Conservation (phyloP, 345 rosid genomes). For the Syzygium grande region DNA sequence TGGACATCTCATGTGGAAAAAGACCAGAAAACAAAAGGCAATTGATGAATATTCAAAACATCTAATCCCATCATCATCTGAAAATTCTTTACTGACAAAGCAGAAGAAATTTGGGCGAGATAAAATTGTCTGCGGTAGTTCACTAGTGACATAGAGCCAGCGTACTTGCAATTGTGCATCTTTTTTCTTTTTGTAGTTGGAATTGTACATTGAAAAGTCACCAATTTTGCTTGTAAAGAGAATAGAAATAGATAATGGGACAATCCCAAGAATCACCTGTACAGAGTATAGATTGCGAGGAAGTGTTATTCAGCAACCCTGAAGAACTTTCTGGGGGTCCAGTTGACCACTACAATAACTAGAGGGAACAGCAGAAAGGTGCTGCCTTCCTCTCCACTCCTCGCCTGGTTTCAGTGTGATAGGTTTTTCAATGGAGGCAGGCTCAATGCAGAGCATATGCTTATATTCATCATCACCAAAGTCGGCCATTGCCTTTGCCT, state of each 20-base stretch:
- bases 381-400: slow-evolving; percentile 93
- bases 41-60: not conserved
- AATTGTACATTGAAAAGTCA: not conserved
- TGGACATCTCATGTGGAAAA: not conserved
- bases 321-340: slow-evolving; percentile 78
- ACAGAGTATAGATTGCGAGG: slow-evolving; percentile 10
- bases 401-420: slow-evolving; percentile 89
- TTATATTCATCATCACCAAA: slow-evolving; percentile 93
- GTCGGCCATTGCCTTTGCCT: slow-evolving; percentile 76
- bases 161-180: not conserved
- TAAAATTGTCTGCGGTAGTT: not conserved
- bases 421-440: slow-evolving; percentile 73
- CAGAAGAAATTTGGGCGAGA: not conserved
- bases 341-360: slow-evolving; percentile 96
- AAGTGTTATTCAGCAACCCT: slow-evolving; percentile 27
- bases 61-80: not conserved
- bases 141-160: not conserved
- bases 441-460: slow-evolving; percentile 93
- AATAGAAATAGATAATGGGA: not conserved
- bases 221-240: not conserved
- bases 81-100: not conserved
- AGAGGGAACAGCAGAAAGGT: slow-evolving; percentile 85
- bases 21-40: not conserved
- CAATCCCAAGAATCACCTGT: slow-evolving; percentile 17
- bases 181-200: not conserved